Conservation (phyloP, 2,329 filamentous ascomycete species). For the Bertia moriformis region DNA sequence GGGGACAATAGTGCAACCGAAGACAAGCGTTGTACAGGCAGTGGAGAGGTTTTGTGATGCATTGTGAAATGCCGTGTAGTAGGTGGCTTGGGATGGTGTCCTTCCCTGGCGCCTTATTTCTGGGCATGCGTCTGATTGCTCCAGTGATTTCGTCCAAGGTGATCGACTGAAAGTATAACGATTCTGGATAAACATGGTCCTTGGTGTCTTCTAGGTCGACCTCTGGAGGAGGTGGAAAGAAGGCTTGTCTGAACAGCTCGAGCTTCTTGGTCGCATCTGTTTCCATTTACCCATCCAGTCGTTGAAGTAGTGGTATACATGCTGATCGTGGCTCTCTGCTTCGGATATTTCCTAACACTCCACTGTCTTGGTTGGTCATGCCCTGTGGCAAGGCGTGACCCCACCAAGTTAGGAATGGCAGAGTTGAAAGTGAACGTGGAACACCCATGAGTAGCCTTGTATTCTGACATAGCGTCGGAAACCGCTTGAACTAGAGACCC, state of each 20-base stretch:
- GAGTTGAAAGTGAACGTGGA: no score
- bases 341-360: no score
- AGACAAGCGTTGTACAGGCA: constrained; percentile 5
- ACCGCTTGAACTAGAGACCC: no score
- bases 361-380: no score
- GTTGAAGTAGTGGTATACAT: background rate
- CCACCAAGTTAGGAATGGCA: no score
- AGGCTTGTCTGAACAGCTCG: constrained; percentile 2
- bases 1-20: constrained; percentile 3
- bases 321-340: background rate
- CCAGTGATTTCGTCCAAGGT: constrained; percentile 5
- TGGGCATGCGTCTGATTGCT: constrained; percentile 3
- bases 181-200: constrained; percentile 2
- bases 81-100: constrained; percentile 7
- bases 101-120: constrained; percentile 6
- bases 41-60: background rate
- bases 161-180: constrained; percentile 4
- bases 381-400: no score
- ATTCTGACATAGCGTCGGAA: no score
- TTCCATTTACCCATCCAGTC: background rate
- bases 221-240: constrained; percentile 5
- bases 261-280: constrained; percentile 1
- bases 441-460: no score
- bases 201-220: constrained; percentile 6
- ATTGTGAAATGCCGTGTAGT: constrained; percentile 3